Conservation (phyloP, 306 rosid species). For the Arachis hypogaea region DNA sequence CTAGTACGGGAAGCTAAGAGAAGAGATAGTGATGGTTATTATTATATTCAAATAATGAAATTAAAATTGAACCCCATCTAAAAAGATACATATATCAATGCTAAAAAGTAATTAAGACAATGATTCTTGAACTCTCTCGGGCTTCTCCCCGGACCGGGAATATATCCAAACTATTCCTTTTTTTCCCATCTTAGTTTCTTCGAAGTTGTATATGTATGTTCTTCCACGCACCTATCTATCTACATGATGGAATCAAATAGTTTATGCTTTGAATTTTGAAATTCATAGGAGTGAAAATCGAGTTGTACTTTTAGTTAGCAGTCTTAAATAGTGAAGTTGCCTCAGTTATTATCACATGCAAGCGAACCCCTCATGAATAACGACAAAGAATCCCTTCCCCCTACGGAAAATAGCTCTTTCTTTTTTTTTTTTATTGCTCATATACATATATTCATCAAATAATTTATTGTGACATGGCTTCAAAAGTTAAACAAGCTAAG, state of each 20-base stretch:
- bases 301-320: slow-evolving; percentile 33
- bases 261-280: slow-evolving; percentile 12
- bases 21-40: no score
- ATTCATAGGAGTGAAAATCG: slow-evolving; percentile 4
- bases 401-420: background rate
- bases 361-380: slow-evolving; percentile 27
- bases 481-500: slow-evolving; percentile 36
- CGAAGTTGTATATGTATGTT: background rate
- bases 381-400: slow-evolving; percentile 33
- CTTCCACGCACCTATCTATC: background rate
- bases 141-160: slow-evolving; percentile 11
- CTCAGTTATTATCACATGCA: slow-evolving; percentile 46
- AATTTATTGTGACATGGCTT: slow-evolving; percentile 25
- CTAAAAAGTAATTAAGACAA: slow-evolving; percentile 24
- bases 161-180: slow-evolving; percentile 27
- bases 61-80: no score
- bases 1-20: no score
- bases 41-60: no score
- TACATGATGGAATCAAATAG: slow-evolving; percentile 19
- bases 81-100: no score
- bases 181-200: background rate
- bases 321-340: slow-evolving; percentile 38
- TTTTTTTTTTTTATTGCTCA: background rate
- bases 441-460: slow-evolving; percentile 9
- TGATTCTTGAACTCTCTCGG: slow-evolving; percentile 18